Evolutionary conservation across 306 rosid genomes (phyloP).

Genomic region (Vigna radiata): DNA sequence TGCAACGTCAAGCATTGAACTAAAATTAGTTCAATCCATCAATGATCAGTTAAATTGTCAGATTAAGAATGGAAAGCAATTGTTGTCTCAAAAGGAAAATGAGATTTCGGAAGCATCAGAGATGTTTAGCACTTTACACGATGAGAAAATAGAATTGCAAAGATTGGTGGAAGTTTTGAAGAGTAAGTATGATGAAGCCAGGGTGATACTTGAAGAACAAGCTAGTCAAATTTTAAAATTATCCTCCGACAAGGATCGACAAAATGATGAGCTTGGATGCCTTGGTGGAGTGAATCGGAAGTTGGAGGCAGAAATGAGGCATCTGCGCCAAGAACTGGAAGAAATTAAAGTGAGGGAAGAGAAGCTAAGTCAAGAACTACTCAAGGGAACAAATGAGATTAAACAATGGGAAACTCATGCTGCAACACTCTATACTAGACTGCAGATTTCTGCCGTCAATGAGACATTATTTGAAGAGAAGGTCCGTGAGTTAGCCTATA

Average conservation of each 20-base stretch:
- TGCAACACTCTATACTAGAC: conserved; percentile 55
- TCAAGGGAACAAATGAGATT: conserved; percentile 58
- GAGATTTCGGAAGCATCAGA: conserved; percentile 63
- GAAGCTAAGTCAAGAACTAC: conserved; percentile 54
- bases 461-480: conserved; percentile 77
- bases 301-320: conserved; percentile 58
- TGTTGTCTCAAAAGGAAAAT: conserved; percentile 61
- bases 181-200: conserved; percentile 58
- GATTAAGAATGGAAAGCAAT: conserved; percentile 56
- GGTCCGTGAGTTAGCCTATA: conserved; percentile 65
- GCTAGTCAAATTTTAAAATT: conserved; percentile 58
- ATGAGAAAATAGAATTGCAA: conserved; percentile 67
- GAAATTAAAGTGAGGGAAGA: conserved; percentile 54
- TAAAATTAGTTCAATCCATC: conserved; percentile 52
- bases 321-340: conserved; percentile 54
- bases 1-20: conserved; percentile 59
- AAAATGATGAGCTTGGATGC: conserved; percentile 51
- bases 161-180: conserved; percentile 58
- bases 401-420: conserved; percentile 69
- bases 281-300: conserved; percentile 61
- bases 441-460: conserved; percentile 64
- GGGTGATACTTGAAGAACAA: conserved; percentile 55
- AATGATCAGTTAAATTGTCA: conserved; percentile 62
- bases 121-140: conserved; percentile 46
- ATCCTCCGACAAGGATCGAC: conserved; percentile 54